Evolutionary conservation across 306 rosid species (phyloP), one percentile per base, ranked within the genome.

Genomic region (Hippophae rhamnoides): DNA sequence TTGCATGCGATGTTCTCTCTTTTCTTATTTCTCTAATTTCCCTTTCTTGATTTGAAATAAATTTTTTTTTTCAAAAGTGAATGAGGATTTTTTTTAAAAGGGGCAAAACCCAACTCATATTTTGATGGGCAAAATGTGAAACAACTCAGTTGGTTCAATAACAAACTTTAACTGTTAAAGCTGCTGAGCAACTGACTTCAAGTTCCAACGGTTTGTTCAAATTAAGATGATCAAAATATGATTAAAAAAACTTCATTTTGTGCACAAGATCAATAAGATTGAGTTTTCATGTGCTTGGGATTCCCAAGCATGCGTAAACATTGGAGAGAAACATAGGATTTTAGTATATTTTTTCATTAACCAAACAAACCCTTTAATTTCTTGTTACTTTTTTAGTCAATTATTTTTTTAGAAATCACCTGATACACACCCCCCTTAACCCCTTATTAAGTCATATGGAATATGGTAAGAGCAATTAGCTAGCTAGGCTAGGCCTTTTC

Each of bases 281-380:
- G 60, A 58, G 79, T 55, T 78, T 71, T 63, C 80, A 69, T 81
- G 81, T 79, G 83, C 77, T 81, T 72, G 78, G 81, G 70, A 79
- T 84, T 72, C 80, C 57, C 61, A 56, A 79, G 85, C 90, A 79
- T 77, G 95, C 85, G 80, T 8, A 69, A 81, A 56, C 50, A 79
- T 77, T 63, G 79, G 63, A 41, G 62, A 55, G 62, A 63, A 70
- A 57, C 74, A 44, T 58, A 54, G 73, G 71, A 68, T 55, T 63
- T 71, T 59, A 31, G 47, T 68, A 42, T 46, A 73, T 61, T 43
- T 67, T 54, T 56, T 61, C 69, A 48, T 67, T 4, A 56, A 61
- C 64, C 72, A 57, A 54, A 41, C 60, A 25, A 12, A 5, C 41
- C 63, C 41, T 13, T 25, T 43, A 41, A 56, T 26, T 3, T 11